Base-by-base conservation (phyloP, 768 basidiomycete genomes). In the Exsudoporus frostii region DNA sequence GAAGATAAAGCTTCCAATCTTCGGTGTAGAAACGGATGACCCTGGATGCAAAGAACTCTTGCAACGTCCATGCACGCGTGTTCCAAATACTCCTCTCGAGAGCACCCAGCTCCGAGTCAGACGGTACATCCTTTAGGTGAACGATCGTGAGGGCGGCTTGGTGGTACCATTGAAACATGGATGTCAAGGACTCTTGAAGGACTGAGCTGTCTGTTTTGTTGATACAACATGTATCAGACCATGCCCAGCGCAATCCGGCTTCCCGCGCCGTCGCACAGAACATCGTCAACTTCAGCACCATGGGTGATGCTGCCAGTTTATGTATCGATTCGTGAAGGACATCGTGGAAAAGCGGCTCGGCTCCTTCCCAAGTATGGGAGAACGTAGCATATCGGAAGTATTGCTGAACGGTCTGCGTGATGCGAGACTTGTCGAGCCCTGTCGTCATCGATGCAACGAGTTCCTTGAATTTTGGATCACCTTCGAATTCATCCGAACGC, bases 141-240 rank as follows among this genome's bases (percentile, higher is more conserved):
- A 49, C 8, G 14, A 40, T 20, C 2, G 48, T 49, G 17, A 40
- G n/a, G 4, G 38, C 19, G 1, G 48, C 40, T 4, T 7, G 7
- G 8, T 49, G 37, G 17, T 49, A 49, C 48, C 38, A 49, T 15
- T 17, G 29, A 24, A 39, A 49, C 48, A 49, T 49, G 3, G 33
- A 46, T 1, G 32, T 46, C 22, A 46, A 6, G 2, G 33, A 46
- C 25, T 46, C 45, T 19, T 34, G 22, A n/a, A 39, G 30, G 5
- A 49, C 48, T 3, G 38, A 20, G 7, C 38, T 29, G 19, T 39
- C 49, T 30, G 19, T 22, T 30, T 57, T 61, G 48, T 60, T 54
- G 39, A 61, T 57, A 37, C 61, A 62, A 4, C 50, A 56, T 0
- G 59, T 53, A 10, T 60, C 59, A 1, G 24, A 25, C 61, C 58